phyloP scores from a whole-genome alignment of 108 stramenopile genomes.

The Chaetoceros tenuissimus region DNA sequence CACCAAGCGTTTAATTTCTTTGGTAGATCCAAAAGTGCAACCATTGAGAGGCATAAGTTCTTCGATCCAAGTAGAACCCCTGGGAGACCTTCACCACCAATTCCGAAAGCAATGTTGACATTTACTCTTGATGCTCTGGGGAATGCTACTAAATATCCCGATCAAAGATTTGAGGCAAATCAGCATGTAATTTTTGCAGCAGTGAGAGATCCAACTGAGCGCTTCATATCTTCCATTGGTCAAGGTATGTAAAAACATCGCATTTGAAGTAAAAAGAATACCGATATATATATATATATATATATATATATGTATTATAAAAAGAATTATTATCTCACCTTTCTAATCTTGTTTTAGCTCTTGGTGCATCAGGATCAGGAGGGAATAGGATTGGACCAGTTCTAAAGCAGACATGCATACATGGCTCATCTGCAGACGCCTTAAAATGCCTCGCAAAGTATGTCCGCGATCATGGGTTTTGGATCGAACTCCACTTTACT shows the following conservation, averaged over 20 bases:
- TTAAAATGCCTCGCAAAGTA: background rate
- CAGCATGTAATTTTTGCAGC: background rate
- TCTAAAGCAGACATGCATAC: background rate
- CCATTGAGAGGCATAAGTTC: background rate
- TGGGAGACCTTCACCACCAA: background rate
- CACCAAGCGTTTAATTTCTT: background rate
- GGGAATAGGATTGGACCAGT: background rate
- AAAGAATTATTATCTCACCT: too few relatives aligned
- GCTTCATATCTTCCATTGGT: background rate
- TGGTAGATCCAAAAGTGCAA: background rate
- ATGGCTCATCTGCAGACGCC: background rate
- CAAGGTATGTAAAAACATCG: too few relatives aligned
- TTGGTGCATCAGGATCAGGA: background rate
- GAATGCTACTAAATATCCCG: background rate
- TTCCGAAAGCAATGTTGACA: background rate
- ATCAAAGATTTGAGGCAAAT: background rate
- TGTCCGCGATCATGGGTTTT: background rate
- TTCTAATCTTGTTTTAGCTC: too few relatives aligned
- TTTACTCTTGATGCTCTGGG: background rate
- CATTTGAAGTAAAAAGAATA: too few relatives aligned
- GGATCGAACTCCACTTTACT: background rate
- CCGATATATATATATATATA: too few relatives aligned
- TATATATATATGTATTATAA: too few relatives aligned
- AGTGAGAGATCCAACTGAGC: background rate
- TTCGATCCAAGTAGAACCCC: background rate